Percentiles rank a stretch among this genome's conserved stretches.
These are phyloP conservation scores for Scleroderma bovista DNA, from an alignment of 768 basidiomycete genomes.

Conservation along the genomic window DNA sequence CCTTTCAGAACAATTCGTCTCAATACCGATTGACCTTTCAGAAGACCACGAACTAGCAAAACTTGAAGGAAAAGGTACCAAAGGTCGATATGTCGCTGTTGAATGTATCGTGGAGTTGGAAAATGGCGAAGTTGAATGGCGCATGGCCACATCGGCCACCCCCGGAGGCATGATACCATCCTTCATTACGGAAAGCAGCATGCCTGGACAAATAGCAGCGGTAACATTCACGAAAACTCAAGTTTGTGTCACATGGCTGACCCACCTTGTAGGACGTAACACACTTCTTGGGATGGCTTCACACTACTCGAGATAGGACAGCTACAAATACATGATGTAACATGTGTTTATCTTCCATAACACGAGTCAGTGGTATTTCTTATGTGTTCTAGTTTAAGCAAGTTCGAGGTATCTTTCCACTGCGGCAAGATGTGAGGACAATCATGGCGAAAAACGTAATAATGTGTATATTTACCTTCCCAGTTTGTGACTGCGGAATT, in stretches of 20 bases:
- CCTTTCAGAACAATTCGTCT: slow-evolving; percentile 37
- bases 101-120: slow-evolving; percentile 61
- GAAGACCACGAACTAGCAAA: slow-evolving; percentile 51
- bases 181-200: slow-evolving; percentile 54
- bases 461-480: slow-evolving; percentile 64
- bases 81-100: slow-evolving; percentile 64
- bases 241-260: background rate
- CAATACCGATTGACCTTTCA: slow-evolving; percentile 64
- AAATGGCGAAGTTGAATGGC: slow-evolving; percentile 66
- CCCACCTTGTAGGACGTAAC: slow-evolving; percentile 54
- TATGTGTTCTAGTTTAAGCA: slow-evolving; percentile 35
- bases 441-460: background rate
- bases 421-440: slow-evolving; percentile 25
- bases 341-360: background rate
- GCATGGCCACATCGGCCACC: slow-evolving; percentile 73
- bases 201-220: slow-evolving; percentile 58
- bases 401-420: slow-evolving; percentile 87
- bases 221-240: slow-evolving; percentile 31
- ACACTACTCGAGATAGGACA: slow-evolving; percentile 23
- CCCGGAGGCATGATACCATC: slow-evolving; percentile 66
- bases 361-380: background rate
- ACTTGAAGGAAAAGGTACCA: slow-evolving; percentile 58
- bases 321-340: background rate
- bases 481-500: slow-evolving; percentile 88
- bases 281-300: slow-evolving; percentile 66